Conservation (phyloP, 2,329 filamentous ascomycete genomes). For the Xylaria sp. region DNA sequence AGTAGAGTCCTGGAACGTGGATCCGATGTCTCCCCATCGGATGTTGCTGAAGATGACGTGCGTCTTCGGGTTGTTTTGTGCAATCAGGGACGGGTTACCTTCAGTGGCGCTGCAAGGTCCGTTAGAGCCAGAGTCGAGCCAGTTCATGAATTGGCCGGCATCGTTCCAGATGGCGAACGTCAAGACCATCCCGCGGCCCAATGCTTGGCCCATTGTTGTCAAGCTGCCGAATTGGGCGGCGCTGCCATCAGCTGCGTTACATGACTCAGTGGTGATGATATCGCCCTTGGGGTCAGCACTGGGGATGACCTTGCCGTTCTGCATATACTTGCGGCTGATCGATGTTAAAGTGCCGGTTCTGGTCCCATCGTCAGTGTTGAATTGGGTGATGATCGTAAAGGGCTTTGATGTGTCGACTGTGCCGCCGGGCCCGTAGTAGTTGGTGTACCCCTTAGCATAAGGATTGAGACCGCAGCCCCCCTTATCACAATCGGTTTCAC, state of each 20-base stretch:
- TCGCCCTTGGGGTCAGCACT: constrained; percentile 51
- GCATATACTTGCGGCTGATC: constrained; percentile 61
- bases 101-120: constrained; percentile 66
- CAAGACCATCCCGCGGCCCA: constrained; percentile 63
- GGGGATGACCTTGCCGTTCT: constrained; percentile 57
- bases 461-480: constrained; percentile 53
- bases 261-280: constrained; percentile 42
- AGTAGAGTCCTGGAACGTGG: constrained; percentile 29
- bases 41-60: constrained; percentile 46
- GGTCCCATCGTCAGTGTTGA: constrained; percentile 39
- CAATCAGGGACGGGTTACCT: constrained; percentile 57
- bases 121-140: constrained; percentile 62
- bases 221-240: constrained; percentile 52
- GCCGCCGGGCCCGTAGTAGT: constrained; percentile 43
- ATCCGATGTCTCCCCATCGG: constrained; percentile 45
- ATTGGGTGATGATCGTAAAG: constrained; percentile 46
- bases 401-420: constrained; percentile 46
- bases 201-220: constrained; percentile 55
- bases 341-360: constrained; percentile 51
- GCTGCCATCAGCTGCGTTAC: constrained; percentile 36
- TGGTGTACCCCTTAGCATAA: constrained; percentile 47
- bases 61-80: constrained; percentile 37
- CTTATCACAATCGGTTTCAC: constrained; percentile 53
- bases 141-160: constrained; percentile 63
- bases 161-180: constrained; percentile 67